Percentiles rank a stretch among this genome's conserved stretches.
Conservation (phyloP, 768 basidiomycete genomes). For the Russula brevipes region DNA sequence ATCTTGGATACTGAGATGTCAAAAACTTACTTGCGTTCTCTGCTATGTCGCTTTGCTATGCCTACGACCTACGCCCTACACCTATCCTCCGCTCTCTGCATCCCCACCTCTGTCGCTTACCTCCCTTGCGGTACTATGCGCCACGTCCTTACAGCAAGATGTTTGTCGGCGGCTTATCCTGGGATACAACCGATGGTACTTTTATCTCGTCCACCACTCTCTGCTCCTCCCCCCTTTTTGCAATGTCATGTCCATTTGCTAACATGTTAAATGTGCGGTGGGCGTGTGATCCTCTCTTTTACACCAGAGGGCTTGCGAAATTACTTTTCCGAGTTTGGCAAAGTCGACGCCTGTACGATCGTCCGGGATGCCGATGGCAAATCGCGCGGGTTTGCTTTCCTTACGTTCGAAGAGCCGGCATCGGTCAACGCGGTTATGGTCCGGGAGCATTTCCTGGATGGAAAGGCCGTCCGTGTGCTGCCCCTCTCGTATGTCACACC, state of each 20-base stretch:
- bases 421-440: conserved; percentile 96
- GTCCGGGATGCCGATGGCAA: conserved; percentile 96
- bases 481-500: not conserved
- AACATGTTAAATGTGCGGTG: conserved; percentile 42
- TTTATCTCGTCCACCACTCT: conserved; percentile 32
- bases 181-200: conserved; percentile 99
- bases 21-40: conserved; percentile 23
- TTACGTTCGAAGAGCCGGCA: conserved; percentile 90
- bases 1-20: conserved; percentile 24
- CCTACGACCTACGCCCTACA: not conserved
- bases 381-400: conserved; percentile 95
- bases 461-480: conserved; percentile 78
- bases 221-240: conserved; percentile 16
- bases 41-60: conserved; percentile 24
- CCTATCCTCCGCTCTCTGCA: conserved; percentile 25
- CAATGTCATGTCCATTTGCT: conserved; percentile 33
- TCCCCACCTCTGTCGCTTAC: conserved; percentile 22
- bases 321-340: conserved; percentile 95
- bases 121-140: conserved; percentile 21
- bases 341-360: conserved; percentile 96
- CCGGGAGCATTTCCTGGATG: conserved; percentile 90
- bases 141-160: conserved; percentile 73
- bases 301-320: conserved; percentile 63
- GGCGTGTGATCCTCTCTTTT: conserved; percentile 26
- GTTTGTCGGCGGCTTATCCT: conserved; percentile 99